These are phyloP conservation scores for Neofusicoccum umdonicola DNA, from an alignment of 2,329 filamentous ascomycete genomes.

Conservation along the genomic window DNA sequence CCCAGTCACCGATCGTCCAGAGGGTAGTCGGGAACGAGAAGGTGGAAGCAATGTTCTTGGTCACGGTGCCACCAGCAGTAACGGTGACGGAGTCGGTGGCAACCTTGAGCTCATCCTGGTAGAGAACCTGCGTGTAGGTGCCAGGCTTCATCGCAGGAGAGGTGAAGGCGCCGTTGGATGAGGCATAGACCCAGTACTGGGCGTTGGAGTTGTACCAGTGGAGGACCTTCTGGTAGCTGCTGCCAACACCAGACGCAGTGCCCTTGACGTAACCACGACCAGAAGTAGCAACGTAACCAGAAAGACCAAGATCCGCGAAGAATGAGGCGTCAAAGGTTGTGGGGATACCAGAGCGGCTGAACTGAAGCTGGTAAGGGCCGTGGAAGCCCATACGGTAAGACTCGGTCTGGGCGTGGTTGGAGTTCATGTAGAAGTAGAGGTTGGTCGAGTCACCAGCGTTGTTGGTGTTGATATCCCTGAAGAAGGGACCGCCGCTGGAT, in stretches of 20 bases:
- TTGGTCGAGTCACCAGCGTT: slow-evolving; percentile 58
- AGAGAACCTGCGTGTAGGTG: slow-evolving; percentile 67
- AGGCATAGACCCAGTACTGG: slow-evolving; percentile 65
- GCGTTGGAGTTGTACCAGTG: slow-evolving; percentile 57
- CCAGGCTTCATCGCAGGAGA: slow-evolving; percentile 67
- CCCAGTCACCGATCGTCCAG: slow-evolving; percentile 65
- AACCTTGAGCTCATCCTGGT: slow-evolving; percentile 58
- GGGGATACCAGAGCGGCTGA: slow-evolving; percentile 59
- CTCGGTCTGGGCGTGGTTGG: slow-evolving; percentile 54
- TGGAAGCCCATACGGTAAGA: slow-evolving; percentile 61
- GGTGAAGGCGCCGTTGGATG: slow-evolving; percentile 56
- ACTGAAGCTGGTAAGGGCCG: slow-evolving; percentile 63
- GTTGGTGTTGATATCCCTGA: slow-evolving; percentile 62
- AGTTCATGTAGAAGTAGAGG: slow-evolving; percentile 67
- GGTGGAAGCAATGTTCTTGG: slow-evolving; percentile 52
- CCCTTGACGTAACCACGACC: slow-evolving; percentile 60
- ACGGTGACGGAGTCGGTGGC: slow-evolving; percentile 50
- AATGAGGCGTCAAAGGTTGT: slow-evolving; percentile 54
- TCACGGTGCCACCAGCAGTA: slow-evolving; percentile 48
- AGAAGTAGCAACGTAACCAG: slow-evolving; percentile 56
- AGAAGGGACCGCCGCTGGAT: slow-evolving; percentile 66
- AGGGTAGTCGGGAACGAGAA: slow-evolving; percentile 50
- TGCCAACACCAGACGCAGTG: slow-evolving; percentile 57
- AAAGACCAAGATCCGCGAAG: slow-evolving; percentile 58
- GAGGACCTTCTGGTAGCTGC: slow-evolving; percentile 53